phyloP scores from a whole-genome alignment of 169 alveolate species.

The Plasmodium gaboni region DNA sequence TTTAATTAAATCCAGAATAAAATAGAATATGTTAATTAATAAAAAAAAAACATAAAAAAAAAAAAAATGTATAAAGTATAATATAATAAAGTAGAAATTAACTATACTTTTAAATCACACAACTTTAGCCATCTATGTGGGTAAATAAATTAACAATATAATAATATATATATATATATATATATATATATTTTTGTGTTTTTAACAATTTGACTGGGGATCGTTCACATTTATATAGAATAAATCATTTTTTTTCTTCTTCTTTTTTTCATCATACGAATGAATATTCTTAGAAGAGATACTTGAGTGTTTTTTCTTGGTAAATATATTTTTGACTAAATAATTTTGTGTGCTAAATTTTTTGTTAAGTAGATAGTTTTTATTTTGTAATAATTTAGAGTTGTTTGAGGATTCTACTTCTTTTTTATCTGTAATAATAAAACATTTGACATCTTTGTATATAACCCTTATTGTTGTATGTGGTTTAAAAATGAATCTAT shows the following conservation, averaged over 20 bases:
- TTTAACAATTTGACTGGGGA: slow-evolving; percentile 6
- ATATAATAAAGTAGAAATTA: too few species aligned
- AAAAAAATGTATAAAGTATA: background rate
- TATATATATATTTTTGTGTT: background rate
- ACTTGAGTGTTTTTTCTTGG: too few species aligned
- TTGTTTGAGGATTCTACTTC: slow-evolving; percentile 60
- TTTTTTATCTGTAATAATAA: slow-evolving; percentile 77
- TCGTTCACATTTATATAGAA: slow-evolving; percentile 31
- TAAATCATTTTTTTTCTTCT: slow-evolving; percentile 7
- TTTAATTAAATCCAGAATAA: too few species aligned
- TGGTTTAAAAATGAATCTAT: slow-evolving; percentile 81
- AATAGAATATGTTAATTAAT: too few species aligned
- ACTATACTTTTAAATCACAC: slow-evolving; percentile 3
- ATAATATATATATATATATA: too few species aligned
- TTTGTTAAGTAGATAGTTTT: slow-evolving; percentile 78
- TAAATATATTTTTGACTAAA: background rate
- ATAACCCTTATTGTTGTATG: slow-evolving; percentile 81
- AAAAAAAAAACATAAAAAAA: background rate
- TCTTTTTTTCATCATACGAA: too few species aligned
- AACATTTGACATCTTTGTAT: slow-evolving; percentile 81
- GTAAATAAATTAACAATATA: background rate
- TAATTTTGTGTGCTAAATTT: slow-evolving; percentile 76
- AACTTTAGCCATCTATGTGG: background rate
- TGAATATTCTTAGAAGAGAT: too few species aligned
- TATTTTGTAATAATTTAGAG: slow-evolving; percentile 73